A percentile compares a stretch with the other conserved stretches of the same genome.
phyloP scores from a whole-genome alignment of 257 asterid species.

The Primulina tabacum region DNA sequence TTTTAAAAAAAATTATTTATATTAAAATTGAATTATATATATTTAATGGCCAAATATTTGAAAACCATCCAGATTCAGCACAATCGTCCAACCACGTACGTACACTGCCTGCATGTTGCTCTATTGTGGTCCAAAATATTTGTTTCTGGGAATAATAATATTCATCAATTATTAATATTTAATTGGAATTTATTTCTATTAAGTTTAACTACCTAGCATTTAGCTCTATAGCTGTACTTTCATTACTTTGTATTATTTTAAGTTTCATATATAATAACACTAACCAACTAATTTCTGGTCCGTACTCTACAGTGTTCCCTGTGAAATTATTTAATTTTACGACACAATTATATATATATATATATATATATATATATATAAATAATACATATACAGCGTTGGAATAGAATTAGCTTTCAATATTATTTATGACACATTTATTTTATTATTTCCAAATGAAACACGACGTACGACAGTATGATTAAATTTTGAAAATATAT shows the following conservation, averaged over 20 bases:
- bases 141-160: neutral
- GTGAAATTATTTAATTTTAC: neutral
- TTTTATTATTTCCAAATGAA: too few relatives aligned
- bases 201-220: neutral
- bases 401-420: too few relatives aligned
- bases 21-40: too few relatives aligned
- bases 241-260: neutral
- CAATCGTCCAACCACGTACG: slow-evolving; percentile 23
- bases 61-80: slow-evolving; percentile 29
- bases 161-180: too few relatives aligned
- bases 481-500: too few relatives aligned
- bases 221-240: neutral
- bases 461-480: too few relatives aligned
- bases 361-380: too few relatives aligned
- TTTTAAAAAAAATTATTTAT: too few relatives aligned
- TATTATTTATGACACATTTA: too few relatives aligned
- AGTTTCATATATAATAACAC: neutral
- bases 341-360: too few relatives aligned
- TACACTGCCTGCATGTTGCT: slow-evolving; percentile 11
- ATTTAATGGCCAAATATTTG: slow-evolving; percentile 3
- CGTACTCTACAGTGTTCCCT: neutral
- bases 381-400: too few relatives aligned
- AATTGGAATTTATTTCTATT: too few relatives aligned
- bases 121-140: slow-evolving; percentile 27
- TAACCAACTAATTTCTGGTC: neutral